These are phyloP conservation scores for Fusarium scirpi DNA, from an alignment of 2,329 filamentous ascomycete genomes.

Conservation along the genomic window DNA sequence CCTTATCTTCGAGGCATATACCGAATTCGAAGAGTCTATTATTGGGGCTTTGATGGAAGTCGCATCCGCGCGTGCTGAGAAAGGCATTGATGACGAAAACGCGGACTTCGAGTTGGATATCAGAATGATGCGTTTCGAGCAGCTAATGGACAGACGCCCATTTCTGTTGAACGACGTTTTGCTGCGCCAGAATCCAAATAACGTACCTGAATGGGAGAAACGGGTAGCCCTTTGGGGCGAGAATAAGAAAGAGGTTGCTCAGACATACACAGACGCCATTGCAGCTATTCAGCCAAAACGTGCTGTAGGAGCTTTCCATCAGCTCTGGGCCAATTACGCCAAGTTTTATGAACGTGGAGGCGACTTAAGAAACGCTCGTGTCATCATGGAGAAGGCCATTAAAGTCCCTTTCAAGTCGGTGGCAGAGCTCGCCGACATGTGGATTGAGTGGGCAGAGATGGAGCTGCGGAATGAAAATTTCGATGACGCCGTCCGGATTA, in stretches of 20 bases:
- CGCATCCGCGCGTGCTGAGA: conserved; percentile 82
- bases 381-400: conserved; percentile 97
- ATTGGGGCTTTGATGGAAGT: conserved; percentile 92
- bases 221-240: conserved; percentile 94
- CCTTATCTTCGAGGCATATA: conserved; percentile 94
- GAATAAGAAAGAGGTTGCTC: conserved; percentile 89
- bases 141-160: conserved; percentile 95
- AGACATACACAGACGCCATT: conserved; percentile 95
- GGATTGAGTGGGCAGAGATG: conserved; percentile 99
- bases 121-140: conserved; percentile 97
- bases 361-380: conserved; percentile 84
- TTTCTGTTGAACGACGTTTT: conserved; percentile 97
- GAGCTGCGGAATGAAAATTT: conserved; percentile 96
- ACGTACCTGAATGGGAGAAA: conserved; percentile 97
- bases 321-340: conserved; percentile 96
- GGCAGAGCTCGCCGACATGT: conserved; percentile 96
- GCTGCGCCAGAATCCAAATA: conserved; percentile 94
- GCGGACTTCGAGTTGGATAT: conserved; percentile 96
- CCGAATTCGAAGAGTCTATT: conserved; percentile 96
- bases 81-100: conserved; percentile 80
- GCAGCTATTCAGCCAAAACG: conserved; percentile 94
- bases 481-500: conserved; percentile 91
- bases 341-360: conserved; percentile 94
- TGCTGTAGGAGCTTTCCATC: conserved; percentile 91
- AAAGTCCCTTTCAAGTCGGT: conserved; percentile 99